Evolutionary conservation across 306 rosid genomes (phyloP).

Genomic region (Malus orientalis): DNA sequence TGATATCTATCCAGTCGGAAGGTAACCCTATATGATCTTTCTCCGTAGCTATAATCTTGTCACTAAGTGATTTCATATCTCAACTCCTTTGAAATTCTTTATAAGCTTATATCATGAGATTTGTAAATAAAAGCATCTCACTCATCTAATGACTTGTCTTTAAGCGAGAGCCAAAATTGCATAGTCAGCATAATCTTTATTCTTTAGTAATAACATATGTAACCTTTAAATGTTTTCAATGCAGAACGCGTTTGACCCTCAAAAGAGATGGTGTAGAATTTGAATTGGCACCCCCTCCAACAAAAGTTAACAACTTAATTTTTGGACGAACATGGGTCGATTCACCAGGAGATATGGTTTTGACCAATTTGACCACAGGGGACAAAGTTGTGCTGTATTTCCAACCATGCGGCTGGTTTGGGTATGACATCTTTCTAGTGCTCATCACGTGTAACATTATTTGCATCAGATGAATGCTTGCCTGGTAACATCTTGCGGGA

Average conservation of each 20-base stretch:
- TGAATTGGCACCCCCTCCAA: conserved; percentile 88
- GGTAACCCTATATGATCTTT: conserved; percentile 32
- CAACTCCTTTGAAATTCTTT: not conserved
- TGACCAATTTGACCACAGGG: conserved; percentile 80
- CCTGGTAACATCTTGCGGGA: not conserved
- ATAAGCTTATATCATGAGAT: not conserved
- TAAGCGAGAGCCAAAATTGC: not conserved
- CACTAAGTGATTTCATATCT: not conserved
- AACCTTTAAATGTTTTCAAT: conserved; percentile 9
- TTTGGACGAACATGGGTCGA: conserved; percentile 96
- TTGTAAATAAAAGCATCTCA: not conserved
- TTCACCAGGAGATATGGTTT: conserved; percentile 88
- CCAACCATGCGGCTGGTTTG: conserved; percentile 99
- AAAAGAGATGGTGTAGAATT: conserved; percentile 67
- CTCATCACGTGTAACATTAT: not conserved
- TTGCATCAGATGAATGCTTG: not conserved
- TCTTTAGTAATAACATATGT: not conserved
- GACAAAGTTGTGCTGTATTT: conserved; percentile 80
- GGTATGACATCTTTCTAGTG: conserved; percentile 35
- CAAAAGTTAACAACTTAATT: conserved; percentile 88
- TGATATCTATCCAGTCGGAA: conserved; percentile 92
- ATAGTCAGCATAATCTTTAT: not conserved
- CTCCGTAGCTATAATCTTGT: not conserved
- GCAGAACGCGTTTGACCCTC: conserved; percentile 80
- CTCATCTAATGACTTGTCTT: not conserved